Conservation (phyloP, 2,329 filamentous ascomycete genomes). For the Fusarium dimerum region DNA sequence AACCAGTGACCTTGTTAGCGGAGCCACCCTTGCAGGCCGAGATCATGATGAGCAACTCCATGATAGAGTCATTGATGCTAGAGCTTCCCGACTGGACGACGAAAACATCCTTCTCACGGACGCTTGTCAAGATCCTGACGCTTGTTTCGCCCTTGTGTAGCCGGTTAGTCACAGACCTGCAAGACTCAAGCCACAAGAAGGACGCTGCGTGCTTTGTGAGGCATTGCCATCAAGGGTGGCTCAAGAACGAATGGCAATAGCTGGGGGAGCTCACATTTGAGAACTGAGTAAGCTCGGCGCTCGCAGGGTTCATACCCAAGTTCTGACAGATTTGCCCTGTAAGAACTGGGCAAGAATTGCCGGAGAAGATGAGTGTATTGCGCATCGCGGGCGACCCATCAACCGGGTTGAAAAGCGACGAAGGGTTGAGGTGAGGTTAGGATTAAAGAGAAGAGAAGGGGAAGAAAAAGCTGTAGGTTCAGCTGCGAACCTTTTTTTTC, state of each 20-base stretch:
- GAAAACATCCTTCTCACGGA: constrained; percentile 98
- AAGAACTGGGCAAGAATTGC: constrained; percentile 66
- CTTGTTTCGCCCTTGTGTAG: constrained; percentile 64
- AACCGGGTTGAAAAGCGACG: constrained; percentile 13
- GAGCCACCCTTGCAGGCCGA: constrained; percentile 97
- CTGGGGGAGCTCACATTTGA: constrained; percentile 60
- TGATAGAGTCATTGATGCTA: constrained; percentile 97
- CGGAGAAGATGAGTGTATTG: constrained; percentile 68
- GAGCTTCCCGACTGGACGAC: constrained; percentile 96
- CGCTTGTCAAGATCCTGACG: constrained; percentile 69
- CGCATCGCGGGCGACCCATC: constrained; percentile 51
- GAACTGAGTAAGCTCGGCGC: constrained; percentile 68
- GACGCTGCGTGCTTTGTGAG: background rate
- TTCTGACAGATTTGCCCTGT: constrained; percentile 68
- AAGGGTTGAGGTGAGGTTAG: constrained; percentile 17
- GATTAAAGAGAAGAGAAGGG: constrained; percentile 25
- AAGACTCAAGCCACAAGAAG: constrained; percentile 4
- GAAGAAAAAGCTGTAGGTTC: constrained; percentile 21
- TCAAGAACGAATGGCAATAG: constrained; percentile 11
- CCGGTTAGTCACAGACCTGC: constrained; percentile 20
- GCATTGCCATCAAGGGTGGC: constrained; percentile 12
- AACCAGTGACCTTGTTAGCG: constrained; percentile 94
- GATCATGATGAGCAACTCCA: constrained; percentile 99
- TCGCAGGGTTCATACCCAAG: constrained; percentile 64
- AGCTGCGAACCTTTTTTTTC: constrained; percentile 28